Percentiles rank a stretch among this genome's conserved stretches.
These are phyloP conservation scores for Fremontodendron californicum DNA, from an alignment of 345 rosid genomes.

Conservation along the genomic window DNA sequence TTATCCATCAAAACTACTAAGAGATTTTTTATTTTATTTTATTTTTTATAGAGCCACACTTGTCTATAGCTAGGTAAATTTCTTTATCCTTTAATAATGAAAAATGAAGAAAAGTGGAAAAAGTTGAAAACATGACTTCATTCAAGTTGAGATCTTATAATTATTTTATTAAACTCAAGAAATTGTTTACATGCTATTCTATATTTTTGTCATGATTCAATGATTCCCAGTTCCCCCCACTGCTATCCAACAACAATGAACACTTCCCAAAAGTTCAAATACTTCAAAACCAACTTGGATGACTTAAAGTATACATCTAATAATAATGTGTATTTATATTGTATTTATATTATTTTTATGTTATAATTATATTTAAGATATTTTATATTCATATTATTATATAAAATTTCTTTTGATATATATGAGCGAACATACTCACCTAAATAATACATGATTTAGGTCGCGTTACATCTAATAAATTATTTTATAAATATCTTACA, in stretches of 20 bases:
- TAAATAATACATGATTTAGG: too few relatives aligned
- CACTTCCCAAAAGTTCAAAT: not conserved
- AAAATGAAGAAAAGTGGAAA: not conserved
- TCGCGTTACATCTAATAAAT: too few relatives aligned
- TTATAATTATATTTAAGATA: too few relatives aligned
- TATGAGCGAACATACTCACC: too few relatives aligned
- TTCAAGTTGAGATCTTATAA: not conserved
- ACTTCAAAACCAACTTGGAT: constrained; percentile 6
- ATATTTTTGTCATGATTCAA: not conserved
- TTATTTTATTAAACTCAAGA: constrained; percentile 2
- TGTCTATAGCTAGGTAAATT: not conserved
- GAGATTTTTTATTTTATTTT: not conserved
- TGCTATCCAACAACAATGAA: constrained; percentile 8
- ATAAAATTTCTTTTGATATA: too few relatives aligned
- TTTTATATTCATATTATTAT: too few relatives aligned
- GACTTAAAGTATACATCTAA: too few relatives aligned
- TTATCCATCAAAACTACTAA: not conserved
- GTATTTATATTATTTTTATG: too few relatives aligned
- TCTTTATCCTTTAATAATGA: not conserved
- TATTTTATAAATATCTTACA: too few relatives aligned
- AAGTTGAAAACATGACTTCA: constrained; percentile 5
- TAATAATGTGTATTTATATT: too few relatives aligned
- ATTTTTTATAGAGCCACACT: not conserved
- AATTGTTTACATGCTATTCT: not conserved
- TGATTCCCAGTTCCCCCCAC: not conserved